Base-by-base conservation (phyloP, 768 basidiomycete species). In the Phaeolepiota aurea region DNA sequence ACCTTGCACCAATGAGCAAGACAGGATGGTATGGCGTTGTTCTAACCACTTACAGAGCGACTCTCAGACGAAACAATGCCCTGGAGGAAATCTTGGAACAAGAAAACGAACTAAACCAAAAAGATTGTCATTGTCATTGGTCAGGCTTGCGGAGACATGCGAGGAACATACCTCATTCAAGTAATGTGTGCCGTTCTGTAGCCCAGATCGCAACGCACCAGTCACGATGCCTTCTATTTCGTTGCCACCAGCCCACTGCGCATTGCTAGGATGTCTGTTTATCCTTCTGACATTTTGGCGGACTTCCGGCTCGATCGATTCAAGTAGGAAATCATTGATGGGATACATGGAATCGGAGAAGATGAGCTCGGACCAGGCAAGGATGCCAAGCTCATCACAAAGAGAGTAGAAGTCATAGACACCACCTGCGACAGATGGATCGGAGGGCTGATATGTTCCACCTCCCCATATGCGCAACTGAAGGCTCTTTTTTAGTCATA, bases 401-500 rank as follows among this genome's bases (percentile, higher is more conserved):
- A 73, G 50, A 0, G 68, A 65, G 53, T 77, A 78, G 47, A 78
- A 76, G 44, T 72, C 65, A 49, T 79, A 77, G 7, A 63, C 66
- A 16, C 74, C 76, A 1, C 63, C 62, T 10, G 63, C 63, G 1
- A 59, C 58, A 5, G 52, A 50, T 4, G 63, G 45, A 7, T 63
- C 59, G 1, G 69, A 68, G 2, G 71, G 71, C 41, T 72, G 71
- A 46, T 72, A 74, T 1, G 63, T 65, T 0, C 77, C 77, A 2
- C 77, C 76, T 23, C 76, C 76, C 77, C 76, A 79, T 4, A 79
- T 58, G 13, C 77, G 72, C 13, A 79, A 54, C 76, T 78, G 42
- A 14, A 7, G 20, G 15, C 7, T 30, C 37, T 38, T 18, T 18
- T 5, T 22, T 12, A 22, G n/a, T n/a, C n/a, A n/a, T n/a, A n/a